Evolutionary conservation across 257 asterid species (phyloP).

Genomic region (Forsythia suspensa): DNA sequence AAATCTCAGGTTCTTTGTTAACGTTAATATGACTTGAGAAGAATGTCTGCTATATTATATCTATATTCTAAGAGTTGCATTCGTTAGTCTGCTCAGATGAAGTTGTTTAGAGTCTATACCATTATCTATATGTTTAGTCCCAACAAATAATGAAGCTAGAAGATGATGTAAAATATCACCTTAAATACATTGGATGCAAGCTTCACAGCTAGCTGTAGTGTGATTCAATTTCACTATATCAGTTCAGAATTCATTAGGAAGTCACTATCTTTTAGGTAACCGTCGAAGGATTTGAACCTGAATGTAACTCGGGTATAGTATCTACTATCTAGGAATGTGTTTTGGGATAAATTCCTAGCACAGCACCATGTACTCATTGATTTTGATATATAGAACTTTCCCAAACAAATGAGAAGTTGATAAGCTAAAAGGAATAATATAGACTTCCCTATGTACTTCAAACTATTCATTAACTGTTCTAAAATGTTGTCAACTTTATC

Average conservation of each 20-base stretch:
- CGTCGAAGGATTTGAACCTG: constrained; percentile 6
- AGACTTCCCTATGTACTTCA: neutral
- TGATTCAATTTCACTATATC: neutral
- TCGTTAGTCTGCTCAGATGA: constrained; percentile 8
- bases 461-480: neutral
- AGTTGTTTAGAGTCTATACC: neutral
- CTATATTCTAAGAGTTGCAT: constrained; percentile 4
- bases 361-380: neutral
- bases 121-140: neutral
- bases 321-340: neutral
- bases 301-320: neutral
- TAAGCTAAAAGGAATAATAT: neutral
- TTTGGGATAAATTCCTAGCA: neutral
- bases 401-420: neutral
- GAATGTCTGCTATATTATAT: constrained; percentile 15
- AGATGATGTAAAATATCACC: constrained; percentile 9
- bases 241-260: constrained; percentile 1
- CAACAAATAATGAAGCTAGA: constrained; percentile 9
- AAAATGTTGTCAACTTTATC: constrained; percentile 1
- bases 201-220: constrained; percentile 4
- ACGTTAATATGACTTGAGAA: neutral
- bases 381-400: neutral
- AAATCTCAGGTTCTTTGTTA: neutral
- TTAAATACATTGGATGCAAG: neutral
- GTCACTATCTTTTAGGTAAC: constrained; percentile 2